phyloP scores from a whole-genome alignment of 75 land plant genomes.

The Pinus tabuliformis region DNA sequence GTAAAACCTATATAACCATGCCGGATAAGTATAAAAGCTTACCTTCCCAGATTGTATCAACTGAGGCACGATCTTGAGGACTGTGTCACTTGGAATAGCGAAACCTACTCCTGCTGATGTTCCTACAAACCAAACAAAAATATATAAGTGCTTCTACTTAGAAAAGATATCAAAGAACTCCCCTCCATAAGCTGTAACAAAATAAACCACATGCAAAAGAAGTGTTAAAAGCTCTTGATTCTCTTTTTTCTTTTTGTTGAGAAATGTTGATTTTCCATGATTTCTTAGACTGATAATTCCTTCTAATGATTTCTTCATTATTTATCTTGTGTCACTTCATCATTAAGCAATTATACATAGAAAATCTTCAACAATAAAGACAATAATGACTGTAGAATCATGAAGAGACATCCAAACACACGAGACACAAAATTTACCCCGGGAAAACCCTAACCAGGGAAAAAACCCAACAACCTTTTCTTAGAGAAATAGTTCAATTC shows the following conservation, averaged over 20 bases:
- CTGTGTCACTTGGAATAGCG: constrained; percentile 90
- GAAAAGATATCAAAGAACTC: not conserved
- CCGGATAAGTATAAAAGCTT: constrained; percentile 5
- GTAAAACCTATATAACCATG: not conserved
- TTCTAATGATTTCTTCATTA: too few species aligned
- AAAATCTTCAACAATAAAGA: too few species aligned
- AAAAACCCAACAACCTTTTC: too few species aligned
- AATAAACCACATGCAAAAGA: not conserved
- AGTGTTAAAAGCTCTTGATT: not conserved
- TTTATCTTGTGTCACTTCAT: too few species aligned
- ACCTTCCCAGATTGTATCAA: constrained; percentile 88
- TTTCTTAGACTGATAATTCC: too few species aligned
- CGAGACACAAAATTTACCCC: too few species aligned
- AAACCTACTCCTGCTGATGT: constrained; percentile 98
- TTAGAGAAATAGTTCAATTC: too few species aligned
- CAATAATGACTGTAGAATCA: too few species aligned
- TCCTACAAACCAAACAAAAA: constrained; percentile 35
- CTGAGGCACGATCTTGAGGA: constrained; percentile 82
- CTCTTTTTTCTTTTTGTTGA: not conserved
- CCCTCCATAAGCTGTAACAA: not conserved
- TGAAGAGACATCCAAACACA: too few species aligned
- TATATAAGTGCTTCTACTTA: not conserved
- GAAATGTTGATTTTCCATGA: too few species aligned
- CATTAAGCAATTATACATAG: too few species aligned
- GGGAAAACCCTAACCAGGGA: too few species aligned